phyloP scores from a whole-genome alignment of 2,329 filamentous ascomycete species.

The Phyllosticta paracitricarpa region DNA sequence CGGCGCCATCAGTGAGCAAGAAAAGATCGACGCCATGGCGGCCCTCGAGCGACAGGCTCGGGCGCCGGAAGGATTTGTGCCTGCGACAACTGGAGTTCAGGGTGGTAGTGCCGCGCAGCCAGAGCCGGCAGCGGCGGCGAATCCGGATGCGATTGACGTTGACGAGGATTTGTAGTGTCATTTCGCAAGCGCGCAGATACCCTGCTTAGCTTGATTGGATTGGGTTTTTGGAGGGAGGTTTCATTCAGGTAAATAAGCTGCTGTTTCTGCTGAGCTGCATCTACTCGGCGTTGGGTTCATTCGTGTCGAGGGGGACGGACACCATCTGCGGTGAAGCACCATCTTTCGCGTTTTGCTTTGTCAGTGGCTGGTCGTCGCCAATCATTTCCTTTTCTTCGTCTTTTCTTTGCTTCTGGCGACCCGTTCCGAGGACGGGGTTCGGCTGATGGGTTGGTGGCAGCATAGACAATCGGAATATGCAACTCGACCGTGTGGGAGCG shows the following conservation, averaged over 20 bases:
- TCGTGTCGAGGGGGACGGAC: not conserved
- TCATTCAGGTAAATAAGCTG: not conserved
- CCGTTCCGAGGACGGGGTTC: not conserved
- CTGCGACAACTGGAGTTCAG: slow-evolving; percentile 66
- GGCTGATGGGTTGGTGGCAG: not conserved
- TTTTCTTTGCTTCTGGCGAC: not conserved
- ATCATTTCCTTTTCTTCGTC: not conserved
- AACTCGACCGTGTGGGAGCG: not conserved
- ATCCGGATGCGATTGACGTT: slow-evolving; percentile 79
- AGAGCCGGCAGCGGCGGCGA: slow-evolving; percentile 43
- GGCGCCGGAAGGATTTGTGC: slow-evolving; percentile 83
- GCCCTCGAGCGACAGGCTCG: slow-evolving; percentile 79
- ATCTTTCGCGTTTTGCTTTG: not conserved
- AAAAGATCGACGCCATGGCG: slow-evolving; percentile 73
- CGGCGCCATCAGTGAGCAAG: slow-evolving; percentile 32
- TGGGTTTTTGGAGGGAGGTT: not conserved
- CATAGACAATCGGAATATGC: not conserved
- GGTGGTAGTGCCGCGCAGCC: slow-evolving; percentile 33
- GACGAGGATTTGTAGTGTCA: slow-evolving; percentile 40
- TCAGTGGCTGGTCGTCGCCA: not conserved
- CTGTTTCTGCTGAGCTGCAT: not conserved
- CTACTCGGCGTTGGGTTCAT: not conserved
- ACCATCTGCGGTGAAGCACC: not conserved
- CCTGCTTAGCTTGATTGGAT: slow-evolving; percentile 7
- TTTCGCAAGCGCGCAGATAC: slow-evolving; percentile 5